phyloP scores from a whole-genome alignment of 169 alveolate species.

The Cryptosporidium andersoni region DNA sequence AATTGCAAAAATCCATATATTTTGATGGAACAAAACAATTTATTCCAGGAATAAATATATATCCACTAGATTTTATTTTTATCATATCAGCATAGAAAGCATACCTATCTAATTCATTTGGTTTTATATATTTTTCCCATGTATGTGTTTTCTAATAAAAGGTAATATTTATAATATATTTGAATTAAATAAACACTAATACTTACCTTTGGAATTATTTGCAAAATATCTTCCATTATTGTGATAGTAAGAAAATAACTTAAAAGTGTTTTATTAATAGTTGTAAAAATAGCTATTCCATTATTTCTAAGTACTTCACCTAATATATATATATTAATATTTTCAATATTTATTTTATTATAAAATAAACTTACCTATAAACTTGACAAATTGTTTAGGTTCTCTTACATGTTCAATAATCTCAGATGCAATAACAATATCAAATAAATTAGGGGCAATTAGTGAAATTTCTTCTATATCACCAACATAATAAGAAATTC shows the following conservation, averaged over 20 bases:
- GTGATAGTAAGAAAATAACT: background rate
- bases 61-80: constrained; percentile 1
- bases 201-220: constrained; percentile 13
- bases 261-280: constrained; percentile 5
- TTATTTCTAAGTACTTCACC: background rate
- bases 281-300: background rate
- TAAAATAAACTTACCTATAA: background rate
- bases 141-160: background rate
- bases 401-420: constrained; percentile 6
- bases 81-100: background rate
- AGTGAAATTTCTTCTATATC: background rate
- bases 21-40: constrained; percentile 4
- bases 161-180: background rate
- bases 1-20: constrained; percentile 3
- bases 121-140: constrained; percentile 28
- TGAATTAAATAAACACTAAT: background rate
- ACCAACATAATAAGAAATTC: background rate
- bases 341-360: background rate
- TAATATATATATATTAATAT: background rate
- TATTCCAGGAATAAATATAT: constrained; percentile 11
- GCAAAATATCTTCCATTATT: constrained; percentile 3
- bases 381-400: background rate
- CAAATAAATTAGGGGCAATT: background rate
- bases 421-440: constrained; percentile 11
- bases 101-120: background rate